Conservation (phyloP, 371 early-diverging fungal species). For the Circinella minor region DNA sequence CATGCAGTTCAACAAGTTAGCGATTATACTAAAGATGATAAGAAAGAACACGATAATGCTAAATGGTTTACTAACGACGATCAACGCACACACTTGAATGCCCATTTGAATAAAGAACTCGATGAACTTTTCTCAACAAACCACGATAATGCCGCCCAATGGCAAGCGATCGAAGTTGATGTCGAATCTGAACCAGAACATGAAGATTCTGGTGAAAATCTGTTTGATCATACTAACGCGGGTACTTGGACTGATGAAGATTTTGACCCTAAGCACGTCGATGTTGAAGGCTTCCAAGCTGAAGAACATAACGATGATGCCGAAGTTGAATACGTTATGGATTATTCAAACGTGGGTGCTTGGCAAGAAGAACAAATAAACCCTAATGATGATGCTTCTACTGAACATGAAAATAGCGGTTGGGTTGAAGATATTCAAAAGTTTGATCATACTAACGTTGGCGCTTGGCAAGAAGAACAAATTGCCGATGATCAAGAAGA, state of each 20-base stretch:
- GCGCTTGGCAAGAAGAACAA: neutral
- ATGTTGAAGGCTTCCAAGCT: conserved; percentile 6
- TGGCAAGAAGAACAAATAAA: conserved; percentile 33
- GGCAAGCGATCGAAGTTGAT: conserved; percentile 14
- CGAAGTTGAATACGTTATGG: conserved; percentile 1
- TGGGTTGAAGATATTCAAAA: conserved; percentile 9
- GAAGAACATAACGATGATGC: conserved; percentile 16
- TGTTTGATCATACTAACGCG: conserved; percentile 20
- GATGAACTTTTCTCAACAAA: neutral
- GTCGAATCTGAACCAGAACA: conserved; percentile 1
- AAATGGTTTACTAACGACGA: conserved; percentile 37
- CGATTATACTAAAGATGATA: neutral
- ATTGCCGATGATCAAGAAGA: conserved; percentile 1
- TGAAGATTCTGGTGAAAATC: conserved; percentile 4
- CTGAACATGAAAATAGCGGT: conserved; percentile 15
- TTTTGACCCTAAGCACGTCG: conserved; percentile 10
- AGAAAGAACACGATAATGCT: neutral
- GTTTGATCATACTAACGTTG: conserved; percentile 3
- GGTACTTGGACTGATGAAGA: conserved; percentile 22
- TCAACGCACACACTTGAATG: conserved; percentile 20
- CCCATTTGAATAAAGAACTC: conserved; percentile 1
- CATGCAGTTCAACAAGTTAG: conserved; percentile 7
- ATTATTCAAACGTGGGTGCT: conserved; percentile 18
- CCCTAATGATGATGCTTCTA: conserved; percentile 16
- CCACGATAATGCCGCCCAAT: neutral